phyloP scores from a whole-genome alignment of 192 early-diverging fungal species.

The Coemansia sp. region DNA sequence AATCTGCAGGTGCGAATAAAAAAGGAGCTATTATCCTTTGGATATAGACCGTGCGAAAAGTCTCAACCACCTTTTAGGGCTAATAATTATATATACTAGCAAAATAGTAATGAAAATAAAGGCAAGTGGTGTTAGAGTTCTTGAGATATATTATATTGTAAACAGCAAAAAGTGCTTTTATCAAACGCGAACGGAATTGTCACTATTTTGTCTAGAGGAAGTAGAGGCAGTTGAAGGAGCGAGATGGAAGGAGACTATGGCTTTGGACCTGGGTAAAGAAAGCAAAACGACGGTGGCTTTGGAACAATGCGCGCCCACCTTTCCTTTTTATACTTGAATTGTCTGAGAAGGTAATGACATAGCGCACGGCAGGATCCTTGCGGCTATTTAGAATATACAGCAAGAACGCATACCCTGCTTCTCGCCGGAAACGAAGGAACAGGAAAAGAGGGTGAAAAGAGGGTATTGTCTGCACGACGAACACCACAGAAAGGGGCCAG shows the following conservation, averaged over 20 bases:
- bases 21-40: not conserved
- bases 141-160: not conserved
- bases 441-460: not conserved
- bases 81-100: too few relatives aligned
- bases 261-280: not conserved
- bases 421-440: not conserved
- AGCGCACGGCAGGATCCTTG: not conserved
- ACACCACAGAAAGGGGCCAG: not conserved
- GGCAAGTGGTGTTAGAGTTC: too few relatives aligned
- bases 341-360: not conserved
- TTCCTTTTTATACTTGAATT: constrained; percentile 7
- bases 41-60: not conserved
- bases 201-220: not conserved
- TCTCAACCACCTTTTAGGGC: not conserved
- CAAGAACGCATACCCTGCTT: not conserved
- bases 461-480: constrained; percentile 4
- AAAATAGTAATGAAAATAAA: not conserved
- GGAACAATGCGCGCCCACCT: not conserved
- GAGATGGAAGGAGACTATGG: not conserved
- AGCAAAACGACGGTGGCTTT: not conserved
- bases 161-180: not conserved
- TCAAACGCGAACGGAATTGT: too few relatives aligned
- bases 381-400: constrained; percentile 6
- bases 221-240: not conserved
- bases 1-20: not conserved